Percentiles rank a stretch among this genome's conserved stretches.
Evolutionary conservation across 495 filamentous ascomycete genomes (phyloP).

Genomic region (Xylaria bambusicola): DNA sequence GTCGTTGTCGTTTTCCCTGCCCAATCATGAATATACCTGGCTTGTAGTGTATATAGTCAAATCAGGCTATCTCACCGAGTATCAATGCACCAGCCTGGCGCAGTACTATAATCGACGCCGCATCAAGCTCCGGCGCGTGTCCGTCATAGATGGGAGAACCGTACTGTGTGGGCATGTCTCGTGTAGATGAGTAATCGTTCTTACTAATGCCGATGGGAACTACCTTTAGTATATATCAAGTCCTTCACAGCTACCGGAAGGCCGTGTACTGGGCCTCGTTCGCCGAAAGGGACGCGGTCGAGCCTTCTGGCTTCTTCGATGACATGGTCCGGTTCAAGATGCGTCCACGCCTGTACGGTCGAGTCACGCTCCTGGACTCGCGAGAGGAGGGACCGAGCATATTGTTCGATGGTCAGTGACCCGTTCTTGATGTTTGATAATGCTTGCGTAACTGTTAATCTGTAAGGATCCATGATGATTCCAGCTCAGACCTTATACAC

Average conservation of each 20-base stretch:
- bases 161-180: conserved; percentile 56
- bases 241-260: conserved; percentile 59
- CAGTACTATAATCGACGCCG: conserved; percentile 44
- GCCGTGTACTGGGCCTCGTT: conserved; percentile 56
- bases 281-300: conserved; percentile 45
- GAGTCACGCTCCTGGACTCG: conserved; percentile 51
- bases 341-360: conserved; percentile 55
- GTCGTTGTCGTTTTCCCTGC: conserved; percentile 51
- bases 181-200: conserved; percentile 6
- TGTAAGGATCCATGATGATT: conserved; percentile 34
- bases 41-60: not conserved
- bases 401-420: conserved; percentile 50
- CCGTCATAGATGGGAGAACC: conserved; percentile 51
- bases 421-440: conserved; percentile 37
- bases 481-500: not conserved
- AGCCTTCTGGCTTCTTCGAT: conserved; percentile 53
- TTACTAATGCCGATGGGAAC: not conserved
- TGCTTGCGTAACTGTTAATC: conserved; percentile 42
- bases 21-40: not conserved
- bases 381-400: conserved; percentile 53
- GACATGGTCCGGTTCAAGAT: conserved; percentile 49
- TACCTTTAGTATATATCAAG: conserved; percentile 59
- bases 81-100: conserved; percentile 52
- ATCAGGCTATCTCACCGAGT: conserved; percentile 39
- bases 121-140: conserved; percentile 42